phyloP scores from a whole-genome alignment of 2,329 filamentous ascomycete genomes.

The Nothopassalora personata region DNA sequence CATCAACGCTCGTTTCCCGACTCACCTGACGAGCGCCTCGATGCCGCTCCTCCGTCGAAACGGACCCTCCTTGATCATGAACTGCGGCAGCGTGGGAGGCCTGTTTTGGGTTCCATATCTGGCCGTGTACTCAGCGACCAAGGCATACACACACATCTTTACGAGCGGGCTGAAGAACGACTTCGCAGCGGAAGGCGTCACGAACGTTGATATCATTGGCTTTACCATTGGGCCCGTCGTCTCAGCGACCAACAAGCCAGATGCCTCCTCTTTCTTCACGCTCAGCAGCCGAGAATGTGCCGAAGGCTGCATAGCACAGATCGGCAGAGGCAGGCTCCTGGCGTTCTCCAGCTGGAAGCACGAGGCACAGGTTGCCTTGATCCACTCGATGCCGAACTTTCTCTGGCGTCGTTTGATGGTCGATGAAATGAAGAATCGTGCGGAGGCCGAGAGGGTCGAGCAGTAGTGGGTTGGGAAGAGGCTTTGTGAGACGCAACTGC shows the following conservation, averaged over 20 bases:
- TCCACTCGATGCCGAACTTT: background rate
- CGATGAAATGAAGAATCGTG: background rate
- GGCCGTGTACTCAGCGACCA: constrained; percentile 39
- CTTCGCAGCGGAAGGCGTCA: background rate
- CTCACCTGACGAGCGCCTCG: constrained; percentile 42
- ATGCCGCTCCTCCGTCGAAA: constrained; percentile 40
- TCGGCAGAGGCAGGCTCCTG: background rate
- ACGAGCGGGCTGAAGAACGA: constrained; percentile 26
- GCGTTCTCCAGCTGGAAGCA: constrained; percentile 1
- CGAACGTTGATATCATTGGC: constrained; percentile 1
- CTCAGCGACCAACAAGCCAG: constrained; percentile 3
- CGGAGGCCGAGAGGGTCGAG: background rate
- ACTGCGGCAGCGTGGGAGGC: constrained; percentile 44
- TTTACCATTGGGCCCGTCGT: constrained; percentile 1
- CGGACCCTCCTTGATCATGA: constrained; percentile 43
- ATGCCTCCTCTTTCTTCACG: constrained; percentile 3
- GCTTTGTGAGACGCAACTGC: background rate
- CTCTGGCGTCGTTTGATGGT: background rate
- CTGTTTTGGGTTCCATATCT: constrained; percentile 42
- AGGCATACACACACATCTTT: constrained; percentile 41
- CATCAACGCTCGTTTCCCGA: constrained; percentile 46
- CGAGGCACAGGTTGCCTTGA: background rate
- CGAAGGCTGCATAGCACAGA: background rate
- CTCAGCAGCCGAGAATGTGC: constrained; percentile 2
- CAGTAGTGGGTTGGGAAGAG: background rate